Evolutionary conservation across 2,329 filamentous ascomycete genomes (phyloP), one percentile per base, ranked within the genome.

Genomic region (Apiospora phragmitis): DNA sequence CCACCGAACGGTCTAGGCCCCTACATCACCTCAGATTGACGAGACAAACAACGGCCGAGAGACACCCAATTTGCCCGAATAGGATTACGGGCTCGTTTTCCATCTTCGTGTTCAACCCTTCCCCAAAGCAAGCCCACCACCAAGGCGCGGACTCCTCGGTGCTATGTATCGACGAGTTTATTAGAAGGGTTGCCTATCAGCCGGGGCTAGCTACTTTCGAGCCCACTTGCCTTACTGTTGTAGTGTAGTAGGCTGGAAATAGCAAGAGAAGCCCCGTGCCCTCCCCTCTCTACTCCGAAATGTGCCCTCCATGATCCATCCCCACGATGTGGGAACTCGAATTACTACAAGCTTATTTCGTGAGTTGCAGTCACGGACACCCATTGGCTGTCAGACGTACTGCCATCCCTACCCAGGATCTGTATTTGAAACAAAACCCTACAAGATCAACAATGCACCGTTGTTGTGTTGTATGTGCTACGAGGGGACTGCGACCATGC

Each of bases 1-100:
- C 49, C 49, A 32, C 69, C 43, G 69, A 70, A 65, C 69, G 69
- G 59, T 69, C 67, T 71, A 71, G 70, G 67, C 59, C 68, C 16
- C 18, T 21, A n/a, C 51, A 35, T 42, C 65, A 67, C 65, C 65
- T 67, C 38, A 47, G 51, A 62, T 62, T 62, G 51, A 62, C 51
- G 29, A 62, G 51, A 38, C 51, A 62, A 62, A 62, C 29, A 62
- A 62, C 51, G 51, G 51, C 29, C 51, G 29, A 62, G 51, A 62
- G 51, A 62, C 51, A 62, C 29, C 65, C 43, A 67, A 43, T 42
- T 32, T 67, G 65, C 65, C 65, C 65, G n/a, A 43, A 42, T 11
- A 67, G 65, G 65, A 42, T 47, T 67, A 67, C 65, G 65, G 29
- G 51, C 51, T 62, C 29, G 18, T 18, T 29, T 62, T 12, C 51